Conservation (phyloP, 176 grass and related monocot species). For the Zea luxurians region DNA sequence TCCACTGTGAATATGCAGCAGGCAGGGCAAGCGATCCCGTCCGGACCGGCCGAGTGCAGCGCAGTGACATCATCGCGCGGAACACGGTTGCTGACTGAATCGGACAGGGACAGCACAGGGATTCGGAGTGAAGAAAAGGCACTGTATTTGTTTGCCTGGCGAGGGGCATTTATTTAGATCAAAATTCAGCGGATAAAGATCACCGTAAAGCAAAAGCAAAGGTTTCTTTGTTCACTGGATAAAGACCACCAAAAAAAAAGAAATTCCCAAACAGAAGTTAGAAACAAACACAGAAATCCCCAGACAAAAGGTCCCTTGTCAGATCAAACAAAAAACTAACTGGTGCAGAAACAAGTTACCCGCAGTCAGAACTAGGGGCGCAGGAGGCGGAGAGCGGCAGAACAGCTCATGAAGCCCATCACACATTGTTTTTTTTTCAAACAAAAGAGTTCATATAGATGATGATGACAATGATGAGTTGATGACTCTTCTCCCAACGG, state of each 20-base stretch:
- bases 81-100: conserved; percentile 31
- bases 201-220: neutral
- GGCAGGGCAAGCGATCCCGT: conserved; percentile 5
- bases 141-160: neutral
- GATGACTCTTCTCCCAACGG: neutral
- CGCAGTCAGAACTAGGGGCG: no score
- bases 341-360: no score
- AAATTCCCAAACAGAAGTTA: no score
- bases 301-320: no score
- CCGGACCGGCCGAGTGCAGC: conserved; percentile 9
- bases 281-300: no score
- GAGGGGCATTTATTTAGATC: neutral
- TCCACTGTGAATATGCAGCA: neutral
- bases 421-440: neutral
- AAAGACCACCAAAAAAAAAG: no score
- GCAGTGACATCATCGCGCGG: conserved; percentile 16
- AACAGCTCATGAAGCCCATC: neutral
- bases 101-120: conserved; percentile 20
- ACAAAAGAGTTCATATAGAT: neutral
- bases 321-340: no score
- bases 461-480: neutral
- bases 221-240: no score
- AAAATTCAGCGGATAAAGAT: neutral
- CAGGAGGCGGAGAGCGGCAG: no score
- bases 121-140: neutral